Percentiles rank a stretch among this genome's conserved stretches.
Evolutionary conservation across 306 rosid species (phyloP).

Genomic region (Gleditsia sinensis): DNA sequence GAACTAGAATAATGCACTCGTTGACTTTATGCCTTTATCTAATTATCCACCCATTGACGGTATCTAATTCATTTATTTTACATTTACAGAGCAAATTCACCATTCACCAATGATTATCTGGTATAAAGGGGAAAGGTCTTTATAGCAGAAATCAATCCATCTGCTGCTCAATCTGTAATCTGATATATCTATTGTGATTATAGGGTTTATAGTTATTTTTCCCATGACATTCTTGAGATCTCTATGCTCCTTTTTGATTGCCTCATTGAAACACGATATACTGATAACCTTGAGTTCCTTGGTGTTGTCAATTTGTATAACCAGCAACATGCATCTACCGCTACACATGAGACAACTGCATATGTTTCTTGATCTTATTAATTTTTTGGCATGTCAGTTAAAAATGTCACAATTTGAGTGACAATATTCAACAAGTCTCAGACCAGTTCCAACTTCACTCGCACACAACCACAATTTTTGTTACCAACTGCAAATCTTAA

Average conservation of each 20-base stretch:
- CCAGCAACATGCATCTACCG: background rate
- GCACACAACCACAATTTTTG: background rate
- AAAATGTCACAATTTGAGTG: background rate
- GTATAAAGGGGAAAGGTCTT: background rate
- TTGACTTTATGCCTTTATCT: too few relatives aligned
- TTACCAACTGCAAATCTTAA: background rate
- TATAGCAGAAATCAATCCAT: background rate
- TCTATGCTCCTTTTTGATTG: background rate
- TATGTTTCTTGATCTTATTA: slow-evolving; percentile 2
- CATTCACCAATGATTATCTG: background rate
- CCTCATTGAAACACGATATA: background rate
- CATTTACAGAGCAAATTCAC: slow-evolving; percentile 1
- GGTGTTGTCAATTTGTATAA: background rate
- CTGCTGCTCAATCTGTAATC: background rate
- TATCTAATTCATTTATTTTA: background rate
- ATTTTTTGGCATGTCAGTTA: slow-evolving; percentile 6
- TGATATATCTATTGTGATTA: background rate
- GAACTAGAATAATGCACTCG: background rate
- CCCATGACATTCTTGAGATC: background rate
- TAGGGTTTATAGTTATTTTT: background rate
- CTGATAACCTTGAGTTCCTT: background rate
- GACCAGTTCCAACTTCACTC: background rate
- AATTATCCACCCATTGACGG: background rate
- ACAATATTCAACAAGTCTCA: background rate
- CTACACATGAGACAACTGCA: slow-evolving; percentile 21